Base-by-base conservation (phyloP, 148 eudicot genomes). In the Dysphania ambrosioides region DNA sequence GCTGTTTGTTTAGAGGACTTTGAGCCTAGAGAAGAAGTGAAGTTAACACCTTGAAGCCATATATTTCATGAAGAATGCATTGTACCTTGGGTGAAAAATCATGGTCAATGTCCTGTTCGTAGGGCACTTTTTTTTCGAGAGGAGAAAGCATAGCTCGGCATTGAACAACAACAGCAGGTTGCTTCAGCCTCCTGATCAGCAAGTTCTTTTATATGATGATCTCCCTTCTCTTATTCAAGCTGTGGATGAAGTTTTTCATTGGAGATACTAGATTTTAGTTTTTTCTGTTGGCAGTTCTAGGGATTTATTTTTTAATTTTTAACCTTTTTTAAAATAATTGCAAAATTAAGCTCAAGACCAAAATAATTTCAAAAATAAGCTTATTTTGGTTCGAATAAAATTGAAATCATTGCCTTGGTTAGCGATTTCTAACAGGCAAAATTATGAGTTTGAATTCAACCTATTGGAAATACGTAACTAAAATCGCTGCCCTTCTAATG, bases 61-160 rank as follows among this genome's bases (percentile, higher is more conserved):
- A 91, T 94, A 91, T 94, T 91, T 64, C 98, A 94, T 68, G 97
- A 94, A 51, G 95, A 87, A 5, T 94, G 98, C 82, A 90, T 94
- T 41, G 87, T 94, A 8, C 98, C 98, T 0, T 94, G 98, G 98
- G 86, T 91, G 49, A 91, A 86, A 84, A 82, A 82, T 82, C 78
- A 87, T 24, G 93, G 90, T 0, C 81, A 76, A 41, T 94, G 97
- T 76, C 97, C 97, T 0, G 89, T 94, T 49, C 90, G 98, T 56
- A 83, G 98, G 31, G 78, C 42, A n/a, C 51, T 82, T 58, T 12
- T 77, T 94, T 15, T 77, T 27, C 26, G 83, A 81, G 23, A 76
- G 57, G 68, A 72, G 62, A 42, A 71, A 74, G 31, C 64, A 64
- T 42, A 15, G 59, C 35, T 27, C 71, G 0, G 58, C 24, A 2